Evolutionary conservation across 2,329 filamentous ascomycete species (phyloP).

Genomic region (Trichoderma simmonsii): DNA sequence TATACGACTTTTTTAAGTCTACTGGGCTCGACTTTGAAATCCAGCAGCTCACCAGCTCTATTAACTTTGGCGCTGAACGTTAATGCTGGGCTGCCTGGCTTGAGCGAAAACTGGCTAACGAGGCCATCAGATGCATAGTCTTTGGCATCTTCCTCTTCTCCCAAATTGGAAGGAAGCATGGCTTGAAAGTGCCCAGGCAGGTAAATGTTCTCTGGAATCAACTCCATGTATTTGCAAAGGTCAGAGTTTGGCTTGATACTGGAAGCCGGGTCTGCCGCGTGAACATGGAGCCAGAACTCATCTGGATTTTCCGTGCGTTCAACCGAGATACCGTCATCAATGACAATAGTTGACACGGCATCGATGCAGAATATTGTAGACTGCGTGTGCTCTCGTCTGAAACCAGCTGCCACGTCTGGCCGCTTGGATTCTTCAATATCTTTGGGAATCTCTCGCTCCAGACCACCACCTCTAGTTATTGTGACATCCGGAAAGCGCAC

Average conservation of each 20-base stretch:
- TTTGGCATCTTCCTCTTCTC: constrained; percentile 27
- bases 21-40: constrained; percentile 53
- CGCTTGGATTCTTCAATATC: constrained; percentile 35
- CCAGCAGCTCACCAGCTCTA: constrained; percentile 49
- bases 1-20: constrained; percentile 54
- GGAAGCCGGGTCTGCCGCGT: constrained; percentile 76
- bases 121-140: constrained; percentile 37
- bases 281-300: constrained; percentile 73
- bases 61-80: constrained; percentile 62
- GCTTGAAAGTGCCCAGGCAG: constrained; percentile 54
- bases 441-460: constrained; percentile 36
- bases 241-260: constrained; percentile 58
- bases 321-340: constrained; percentile 77
- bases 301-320: constrained; percentile 51
- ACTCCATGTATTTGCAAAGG: constrained; percentile 59
- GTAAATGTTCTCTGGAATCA: constrained; percentile 59
- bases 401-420: constrained; percentile 44
- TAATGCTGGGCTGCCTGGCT: constrained; percentile 48
- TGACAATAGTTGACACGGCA: constrained; percentile 60
- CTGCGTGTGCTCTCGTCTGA: constrained; percentile 58
- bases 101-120: constrained; percentile 54
- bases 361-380: constrained; percentile 72
- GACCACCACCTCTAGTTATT: constrained; percentile 42
- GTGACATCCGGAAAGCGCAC: constrained; percentile 50
- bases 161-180: constrained; percentile 51